Conservation (phyloP, 208 protist genomes). For the Herpetomonas samuelpessoai region DNA sequence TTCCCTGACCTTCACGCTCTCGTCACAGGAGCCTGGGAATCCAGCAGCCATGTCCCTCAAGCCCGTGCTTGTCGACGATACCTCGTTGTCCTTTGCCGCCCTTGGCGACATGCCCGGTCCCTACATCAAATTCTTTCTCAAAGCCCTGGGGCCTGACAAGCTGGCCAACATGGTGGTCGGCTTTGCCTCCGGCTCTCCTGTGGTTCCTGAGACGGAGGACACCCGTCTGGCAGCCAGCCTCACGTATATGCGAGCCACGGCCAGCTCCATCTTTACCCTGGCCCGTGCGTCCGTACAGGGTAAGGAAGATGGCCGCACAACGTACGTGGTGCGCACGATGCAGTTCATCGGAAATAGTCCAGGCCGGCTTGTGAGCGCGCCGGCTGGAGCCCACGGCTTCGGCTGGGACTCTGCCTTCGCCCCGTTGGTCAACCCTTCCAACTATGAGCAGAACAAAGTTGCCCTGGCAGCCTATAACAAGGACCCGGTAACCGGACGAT, state of each 20-base stretch:
- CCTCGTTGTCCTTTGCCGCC: constrained; percentile 96
- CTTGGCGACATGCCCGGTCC: constrained; percentile 95
- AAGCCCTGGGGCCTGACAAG: constrained; percentile 86
- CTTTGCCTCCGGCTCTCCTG: constrained; percentile 34
- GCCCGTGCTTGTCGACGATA: constrained; percentile 96
- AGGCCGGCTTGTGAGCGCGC: constrained; percentile 60
- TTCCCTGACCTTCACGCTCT: neutral
- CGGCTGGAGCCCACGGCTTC: constrained; percentile 76
- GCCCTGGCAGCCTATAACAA: neutral
- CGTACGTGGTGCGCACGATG: constrained; percentile 15
- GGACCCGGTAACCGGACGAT: neutral
- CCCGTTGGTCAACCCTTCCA: constrained; percentile 43
- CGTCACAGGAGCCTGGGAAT: neutral
- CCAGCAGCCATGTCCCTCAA: neutral
- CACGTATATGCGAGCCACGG: constrained; percentile 60
- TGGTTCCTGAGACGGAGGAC: constrained; percentile 23
- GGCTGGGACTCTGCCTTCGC: constrained; percentile 97
- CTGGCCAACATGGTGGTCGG: constrained; percentile 92
- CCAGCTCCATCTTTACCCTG: constrained; percentile 70
- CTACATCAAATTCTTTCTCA: constrained; percentile 99
- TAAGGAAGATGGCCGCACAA: neutral
- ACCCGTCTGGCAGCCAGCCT: constrained; percentile 25
- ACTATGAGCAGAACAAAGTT: neutral
- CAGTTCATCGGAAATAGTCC: constrained; percentile 74
- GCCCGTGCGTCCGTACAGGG: constrained; percentile 12